Evolutionary conservation across 2,329 filamentous ascomycete genomes (phyloP), one percentile per base, ranked within the genome.

Genomic region (Colletotrichum chlorophyti): DNA sequence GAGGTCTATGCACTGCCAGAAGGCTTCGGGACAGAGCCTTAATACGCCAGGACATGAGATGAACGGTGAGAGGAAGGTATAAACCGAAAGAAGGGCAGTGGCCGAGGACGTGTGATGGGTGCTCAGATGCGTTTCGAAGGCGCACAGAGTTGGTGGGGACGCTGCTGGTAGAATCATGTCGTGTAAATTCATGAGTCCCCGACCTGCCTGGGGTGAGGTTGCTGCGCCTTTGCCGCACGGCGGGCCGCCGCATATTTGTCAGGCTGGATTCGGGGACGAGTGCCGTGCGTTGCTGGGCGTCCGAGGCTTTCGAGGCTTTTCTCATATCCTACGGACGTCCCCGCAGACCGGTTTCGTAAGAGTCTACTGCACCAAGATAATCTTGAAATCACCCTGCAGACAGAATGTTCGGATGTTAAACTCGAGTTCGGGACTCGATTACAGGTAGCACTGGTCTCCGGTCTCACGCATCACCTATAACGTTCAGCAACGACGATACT

Each of bases 11-110:
- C n/a, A n/a, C 27, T 50, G 24, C 26, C 14, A 32, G 19, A 23
- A 27, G 27, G n/a, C 11, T 57, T n/a, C 23, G 15, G 15, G 37
- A 26, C 26, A 17, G 19, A 40, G 48, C 41, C 42, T 19, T 26
- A 37, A 29, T 31, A 35, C 42, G 31, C 51, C 37, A 43, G n/a
- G 19, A n/a, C n/a, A 17, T 59, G 21, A 29, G 55, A 59, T 5
- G 50, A 45, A 49, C 35, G 12, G 7, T 21, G 21, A 34, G 5
- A 21, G 26, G 21, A 26, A 15, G 52, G 12, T 17, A 21, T 15
- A 21, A n/a, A n/a, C n/a, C n/a, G n/a, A n/a, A n/a, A n/a, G n/a
- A n/a, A n/a, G n/a, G n/a, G n/a, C n/a, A 31, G 21, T 12, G 15
- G 7, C 15, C 43, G 57, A 45, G 57, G 57, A 60, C 43, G 51